Base-by-base conservation (phyloP, 208 protist genomes). In the Crithidia bombi region DNA sequence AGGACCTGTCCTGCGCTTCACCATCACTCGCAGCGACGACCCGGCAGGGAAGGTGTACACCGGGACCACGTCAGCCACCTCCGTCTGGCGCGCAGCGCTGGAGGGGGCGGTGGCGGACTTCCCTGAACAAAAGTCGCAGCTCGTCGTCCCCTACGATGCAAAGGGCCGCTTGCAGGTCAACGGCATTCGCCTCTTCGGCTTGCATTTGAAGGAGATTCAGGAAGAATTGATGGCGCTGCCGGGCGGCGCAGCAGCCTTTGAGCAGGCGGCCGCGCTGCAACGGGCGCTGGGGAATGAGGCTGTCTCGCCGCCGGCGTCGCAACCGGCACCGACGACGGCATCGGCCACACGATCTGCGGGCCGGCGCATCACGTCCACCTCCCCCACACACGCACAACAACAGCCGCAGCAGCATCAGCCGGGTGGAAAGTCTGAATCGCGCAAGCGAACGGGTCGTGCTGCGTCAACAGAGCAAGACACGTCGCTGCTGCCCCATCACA, bases 11-110 rank as follows among this genome's bases (percentile, higher is more conserved):
- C 75, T 92, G 28, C 54, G 61, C 23, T 93, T 88, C 66, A 69
- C 73, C 41, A 51, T 95, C 4, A 75, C 54, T 3, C 86, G 90
- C 49, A 93, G 87, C 73, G 90, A 95, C 69, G 65, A 68, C 21
- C 76, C 81, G n/a, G 65, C 65, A 2, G 46, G 49, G 26, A 79
- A 84, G 41, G 35, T 21, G 25, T 90, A 92, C 66, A 54, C 25
- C 11, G 66, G 74, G 50, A 52, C 56, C 61, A 69, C 70, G 41
- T 46, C 57, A 12, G 52, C 71, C 36, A 82, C 67, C 19, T 70
- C 43, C n/a, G 78, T 75, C 26, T 92, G 86, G 85, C 79, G 81
- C 10, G 47, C 50, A 47, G 90, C 90, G 9, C 51, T 89, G 0
- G 75, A 78, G 25, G 86, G 75, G 6, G 87, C 81, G 0, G 52